Evolutionary conservation across 768 basidiomycete genomes (phyloP), one percentile per base, ranked within the genome.

Genomic region (Agrocybe pediades): DNA sequence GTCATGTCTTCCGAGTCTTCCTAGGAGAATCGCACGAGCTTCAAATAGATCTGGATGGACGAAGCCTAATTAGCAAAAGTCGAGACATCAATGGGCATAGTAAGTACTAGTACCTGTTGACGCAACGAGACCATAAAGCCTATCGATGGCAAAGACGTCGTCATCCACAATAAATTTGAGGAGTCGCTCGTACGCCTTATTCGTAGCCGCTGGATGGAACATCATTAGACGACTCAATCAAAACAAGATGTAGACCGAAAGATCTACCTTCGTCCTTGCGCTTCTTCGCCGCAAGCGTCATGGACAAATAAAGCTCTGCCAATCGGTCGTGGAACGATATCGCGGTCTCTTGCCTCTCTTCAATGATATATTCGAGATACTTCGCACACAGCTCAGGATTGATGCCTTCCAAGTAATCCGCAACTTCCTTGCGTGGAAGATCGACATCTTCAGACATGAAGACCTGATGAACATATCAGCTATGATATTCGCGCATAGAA

Each of bases 381-480:
- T 84, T 81, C 2, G 83, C 75, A 60, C 89, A 92, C 16, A 92
- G 68, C n/a, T 76, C 71, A 2, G 78, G 83, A 58, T 88, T 82
- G 27, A 95, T 76, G 24, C 73, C 74, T 56, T 93, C 88, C 20
- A 99, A 80, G 67, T 87, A 94, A 53, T 86, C 80, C 9, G 87
- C 85, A 3, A 97, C 92, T 0, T 77, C 77, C 26, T 80, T 76
- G 2, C 86, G 82, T 19, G 97, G 95, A 16, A 98, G 79, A 54
- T 96, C 94, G 6, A 90, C 90, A 53, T 98, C 95, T 63, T 98
- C 96, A 0, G 95, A 94, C 2, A 88, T 93, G 65, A 98, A 99
- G 39, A 99, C 92, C 94, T 97, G 60, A 16, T 6, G 2, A 17
- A 29, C 19, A 16, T 27, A 41, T 25, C n/a, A 25, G 26, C 49